Conservation (phyloP, 2,329 filamentous ascomycete genomes). For the Paecilomyces dactylethromorphus region DNA sequence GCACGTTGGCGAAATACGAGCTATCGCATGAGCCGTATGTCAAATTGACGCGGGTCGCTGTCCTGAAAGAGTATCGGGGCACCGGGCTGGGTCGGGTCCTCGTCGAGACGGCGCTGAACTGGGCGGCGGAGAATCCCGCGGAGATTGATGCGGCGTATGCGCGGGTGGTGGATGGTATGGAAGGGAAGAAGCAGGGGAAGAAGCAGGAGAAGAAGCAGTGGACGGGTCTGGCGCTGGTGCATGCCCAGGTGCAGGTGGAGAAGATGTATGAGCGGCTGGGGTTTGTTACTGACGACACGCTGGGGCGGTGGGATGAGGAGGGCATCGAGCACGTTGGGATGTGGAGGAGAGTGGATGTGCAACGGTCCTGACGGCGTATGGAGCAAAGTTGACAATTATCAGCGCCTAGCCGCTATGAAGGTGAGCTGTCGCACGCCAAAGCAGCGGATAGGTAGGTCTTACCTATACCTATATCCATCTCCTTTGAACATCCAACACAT, state of each 20-base stretch:
- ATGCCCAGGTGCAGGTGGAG: conserved; percentile 66
- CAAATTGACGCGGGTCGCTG: conserved; percentile 73
- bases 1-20: conserved; percentile 33
- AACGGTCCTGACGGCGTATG: neutral
- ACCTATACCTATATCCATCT: no score
- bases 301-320: conserved; percentile 77
- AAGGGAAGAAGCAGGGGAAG: conserved; percentile 42
- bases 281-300: conserved; percentile 64
- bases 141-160: conserved; percentile 30
- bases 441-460: no score
- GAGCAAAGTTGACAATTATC: no score
- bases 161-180: conserved; percentile 9
- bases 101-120: conserved; percentile 61
- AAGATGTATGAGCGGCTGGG: conserved; percentile 64
- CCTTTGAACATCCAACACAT: no score
- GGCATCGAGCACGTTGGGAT: conserved; percentile 81
- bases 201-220: conserved; percentile 47
- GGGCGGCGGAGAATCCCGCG: conserved; percentile 56
- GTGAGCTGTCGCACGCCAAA: neutral
- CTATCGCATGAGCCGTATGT: conserved; percentile 65
- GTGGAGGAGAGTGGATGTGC: conserved; percentile 50
- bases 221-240: conserved; percentile 69
- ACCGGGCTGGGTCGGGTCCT: conserved; percentile 59
- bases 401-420: no score
- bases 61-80: conserved; percentile 59